phyloP scores from a whole-genome alignment of 345 rosid genomes.

The Toxicodendron radicans region DNA sequence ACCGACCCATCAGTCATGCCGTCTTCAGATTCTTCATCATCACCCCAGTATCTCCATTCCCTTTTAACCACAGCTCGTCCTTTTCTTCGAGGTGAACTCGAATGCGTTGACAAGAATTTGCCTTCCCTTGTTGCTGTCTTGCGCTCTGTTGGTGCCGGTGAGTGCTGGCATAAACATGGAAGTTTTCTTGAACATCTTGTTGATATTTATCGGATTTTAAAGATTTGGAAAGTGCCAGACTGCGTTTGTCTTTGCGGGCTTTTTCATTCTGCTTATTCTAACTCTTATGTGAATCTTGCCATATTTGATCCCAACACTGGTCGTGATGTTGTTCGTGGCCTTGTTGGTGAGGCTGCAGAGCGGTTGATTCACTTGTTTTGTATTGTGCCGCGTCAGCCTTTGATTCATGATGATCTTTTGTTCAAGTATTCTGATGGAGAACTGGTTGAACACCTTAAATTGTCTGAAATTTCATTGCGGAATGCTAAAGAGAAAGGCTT shows the following conservation, averaged over 20 bases:
- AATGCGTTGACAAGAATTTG: slow-evolving; percentile 54
- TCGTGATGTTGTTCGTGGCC: slow-evolving; percentile 76
- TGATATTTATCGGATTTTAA: slow-evolving; percentile 79
- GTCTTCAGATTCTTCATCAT: slow-evolving; percentile 21
- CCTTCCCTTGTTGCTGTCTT: slow-evolving; percentile 67
- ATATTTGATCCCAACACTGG: slow-evolving; percentile 86
- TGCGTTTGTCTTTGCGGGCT: slow-evolving; percentile 88
- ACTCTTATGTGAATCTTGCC: slow-evolving; percentile 87
- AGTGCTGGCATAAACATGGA: slow-evolving; percentile 99
- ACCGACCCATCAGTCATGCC: slow-evolving; percentile 6
- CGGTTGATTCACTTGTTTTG: slow-evolving; percentile 83
- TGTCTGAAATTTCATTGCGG: slow-evolving; percentile 53
- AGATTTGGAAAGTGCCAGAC: slow-evolving; percentile 78
- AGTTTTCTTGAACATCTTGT: slow-evolving; percentile 84
- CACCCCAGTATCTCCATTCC: slow-evolving; percentile 25
- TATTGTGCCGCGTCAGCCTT: slow-evolving; percentile 69
- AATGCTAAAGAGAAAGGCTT: slow-evolving; percentile 61
- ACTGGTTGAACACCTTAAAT: slow-evolving; percentile 60
- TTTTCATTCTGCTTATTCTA: slow-evolving; percentile 95
- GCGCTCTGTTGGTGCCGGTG: slow-evolving; percentile 92
- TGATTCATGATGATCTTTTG: slow-evolving; percentile 84
- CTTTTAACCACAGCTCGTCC: slow-evolving; percentile 70
- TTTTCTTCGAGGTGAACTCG: slow-evolving; percentile 88
- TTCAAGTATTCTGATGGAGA: slow-evolving; percentile 71
- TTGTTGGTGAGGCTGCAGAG: slow-evolving; percentile 85